Evolutionary conservation across 2,329 filamentous ascomycete species (phyloP), one percentile per base, ranked within the genome.

Genomic region (Parafenestella ontariensis): DNA sequence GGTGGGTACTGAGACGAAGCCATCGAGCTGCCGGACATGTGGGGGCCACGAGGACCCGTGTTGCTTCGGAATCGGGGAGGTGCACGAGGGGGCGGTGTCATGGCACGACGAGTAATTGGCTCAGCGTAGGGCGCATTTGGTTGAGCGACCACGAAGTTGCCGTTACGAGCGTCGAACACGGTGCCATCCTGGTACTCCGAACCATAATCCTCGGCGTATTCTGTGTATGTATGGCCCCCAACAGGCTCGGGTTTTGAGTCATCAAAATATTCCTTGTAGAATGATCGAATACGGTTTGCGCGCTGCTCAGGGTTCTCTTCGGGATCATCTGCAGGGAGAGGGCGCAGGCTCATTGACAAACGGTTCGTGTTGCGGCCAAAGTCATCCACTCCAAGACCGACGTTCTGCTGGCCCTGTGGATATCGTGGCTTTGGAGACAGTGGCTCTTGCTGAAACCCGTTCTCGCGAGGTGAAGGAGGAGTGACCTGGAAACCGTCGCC

Each of bases 191-290:
- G 81, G 71, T 89, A 91, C 60, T 87, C 85, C 18, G 85, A 79
- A 54, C 89, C 87, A 68, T 91, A 91, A 66, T 94, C 90, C 67
- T 93, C 90, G 58, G 90, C 88, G 75, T 93, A 90, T 36, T 79
- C 78, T 31, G 78, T 78, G 56, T 79, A 72, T 21, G 64, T 59
- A 46, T 70, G 65, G 31, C 61, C 64, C 21, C 69, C 66, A 15
- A 62, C 68, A 31, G 70, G 72, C 37, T 77, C 78, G 2, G 78
- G 76, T 72, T 87, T 90, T 54, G 82, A 86, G 37, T 97, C 94
- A 63, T 98, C 95, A 67, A 99, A 99, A 79, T 99, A 99, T 74
- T 99, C 95, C 80, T 97, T 97, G 82, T 99, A 99, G 81, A 99
- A 99, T 3, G 95, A 99, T 74, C 95, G 87, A 64, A 99, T 99